Evolutionary conservation across 495 filamentous ascomycete genomes (phyloP), one percentile per base, ranked within the genome.

Genomic region (Xanthoparmelia taractica): DNA sequence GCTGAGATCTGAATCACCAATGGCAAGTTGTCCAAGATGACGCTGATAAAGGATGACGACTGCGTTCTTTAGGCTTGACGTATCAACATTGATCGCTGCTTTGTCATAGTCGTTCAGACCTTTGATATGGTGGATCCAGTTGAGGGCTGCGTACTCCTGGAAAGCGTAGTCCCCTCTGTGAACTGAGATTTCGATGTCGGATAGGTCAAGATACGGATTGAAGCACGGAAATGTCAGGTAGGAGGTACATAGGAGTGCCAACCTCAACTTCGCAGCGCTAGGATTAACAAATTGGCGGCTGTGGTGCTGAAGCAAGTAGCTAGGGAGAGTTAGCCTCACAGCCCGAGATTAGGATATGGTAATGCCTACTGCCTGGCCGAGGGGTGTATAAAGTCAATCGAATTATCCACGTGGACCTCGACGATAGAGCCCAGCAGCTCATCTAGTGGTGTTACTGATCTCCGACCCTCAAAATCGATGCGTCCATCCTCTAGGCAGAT

Each of bases 171-270:
- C 60, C 4, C 56, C 65, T 8, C 12, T 63, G 2, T 18, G 0
- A 12, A 66, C 61, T 15, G 54, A 45, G 10, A 43, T 1, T 20
- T 47, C 10, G 27, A 63, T 56, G 8, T 11, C 8, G 20, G 36
- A 25, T 4, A 29, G 8, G 20, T 45, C 38, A 31, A 60, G 45
- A 17, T 25, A 33, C 13, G 57, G 43, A 25, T 12, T n/a, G 37
- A 71, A 68, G 43, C 69, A 71, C 27, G 25, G 25, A 29, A 71
- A 67, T 10, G 65, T 68, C 37, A 71, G 66, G 10, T 71, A 71
- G 1, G 63, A 66, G n/a, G 47, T 63, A 38, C 68, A 71, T 2
- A 68, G 48, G 10, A 29, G 29, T 12, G 68, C 67, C 47, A 71
- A 64, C 8, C 63, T 63, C 3, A 65, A 31, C 38, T 71, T 61